Evolutionary conservation across 345 rosid genomes (phyloP).

Genomic region (Rubroshorea leprosula): DNA sequence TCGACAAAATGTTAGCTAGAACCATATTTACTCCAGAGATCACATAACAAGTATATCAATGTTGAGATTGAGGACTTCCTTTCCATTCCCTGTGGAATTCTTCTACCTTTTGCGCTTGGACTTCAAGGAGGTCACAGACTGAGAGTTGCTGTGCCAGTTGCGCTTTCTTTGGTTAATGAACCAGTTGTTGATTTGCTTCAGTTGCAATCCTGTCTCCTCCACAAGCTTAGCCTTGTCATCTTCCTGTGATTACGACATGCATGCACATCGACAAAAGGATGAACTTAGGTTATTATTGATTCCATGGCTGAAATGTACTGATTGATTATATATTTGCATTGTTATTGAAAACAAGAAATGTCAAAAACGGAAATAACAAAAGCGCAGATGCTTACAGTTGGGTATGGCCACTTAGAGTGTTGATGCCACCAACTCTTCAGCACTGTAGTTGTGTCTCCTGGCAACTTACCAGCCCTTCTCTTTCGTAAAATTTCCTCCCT

Average conservation of each 20-base stretch:
- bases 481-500: conserved; percentile 95
- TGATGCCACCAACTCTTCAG: conserved; percentile 97
- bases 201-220: conserved; percentile 96
- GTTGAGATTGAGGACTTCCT: conserved; percentile 6
- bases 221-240: conserved; percentile 97
- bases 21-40: no score
- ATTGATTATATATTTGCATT: no score
- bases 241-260: conserved; percentile 44
- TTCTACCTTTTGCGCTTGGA: conserved; percentile 88
- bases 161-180: conserved; percentile 97
- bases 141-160: conserved; percentile 96
- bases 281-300: background rate
- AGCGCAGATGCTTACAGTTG: conserved; percentile 54
- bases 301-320: background rate
- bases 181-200: conserved; percentile 99
- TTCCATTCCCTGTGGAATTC: background rate
- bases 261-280: background rate
- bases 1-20: conserved; percentile 27
- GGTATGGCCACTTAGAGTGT: conserved; percentile 98
- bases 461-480: conserved; percentile 94
- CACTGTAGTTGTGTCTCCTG: conserved; percentile 94
- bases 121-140: conserved; percentile 81
- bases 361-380: background rate
- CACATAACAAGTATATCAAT: conserved; percentile 1
- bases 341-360: no score